Percentiles rank a stretch among this genome's conserved stretches.
Conservation (phyloP, 2,329 filamentous ascomycete genomes). For the Pyricularia sp. region DNA sequence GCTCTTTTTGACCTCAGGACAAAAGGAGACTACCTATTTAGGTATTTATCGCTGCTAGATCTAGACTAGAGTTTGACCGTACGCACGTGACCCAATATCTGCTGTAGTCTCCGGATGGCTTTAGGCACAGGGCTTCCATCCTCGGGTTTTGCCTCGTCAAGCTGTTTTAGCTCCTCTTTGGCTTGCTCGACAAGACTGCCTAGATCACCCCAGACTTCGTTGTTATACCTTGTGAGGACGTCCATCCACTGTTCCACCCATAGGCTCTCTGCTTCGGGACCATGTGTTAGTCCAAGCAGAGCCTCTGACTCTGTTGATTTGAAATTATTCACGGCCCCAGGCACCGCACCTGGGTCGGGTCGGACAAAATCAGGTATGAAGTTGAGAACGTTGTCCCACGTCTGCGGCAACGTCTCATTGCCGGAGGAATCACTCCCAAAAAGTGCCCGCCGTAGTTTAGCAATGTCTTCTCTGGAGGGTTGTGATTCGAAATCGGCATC, state of each 20-base stretch:
- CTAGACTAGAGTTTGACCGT: background rate
- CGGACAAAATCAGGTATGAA: conserved; percentile 37
- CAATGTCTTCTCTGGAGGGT: conserved; percentile 17
- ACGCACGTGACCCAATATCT: conserved; percentile 29
- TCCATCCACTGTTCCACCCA: conserved; percentile 48
- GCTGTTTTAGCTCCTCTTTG: conserved; percentile 40
- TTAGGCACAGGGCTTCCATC: conserved; percentile 11
- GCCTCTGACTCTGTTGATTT: conserved; percentile 8
- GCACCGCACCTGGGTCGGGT: conserved; percentile 11
- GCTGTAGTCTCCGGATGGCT: conserved; percentile 27
- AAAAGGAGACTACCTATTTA: no score
- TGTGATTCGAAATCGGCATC: conserved; percentile 10
- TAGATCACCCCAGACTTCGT: conserved; percentile 62
- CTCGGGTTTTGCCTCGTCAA: conserved; percentile 19
- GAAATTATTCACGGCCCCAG: conserved; percentile 3
- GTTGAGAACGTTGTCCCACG: conserved; percentile 39
- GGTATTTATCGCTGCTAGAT: no score
- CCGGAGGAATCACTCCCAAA: conserved; percentile 20
- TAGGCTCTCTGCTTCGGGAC: conserved; percentile 24
- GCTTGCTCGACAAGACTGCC: conserved; percentile 46
- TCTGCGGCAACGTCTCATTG: conserved; percentile 9
- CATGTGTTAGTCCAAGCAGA: conserved; percentile 29
- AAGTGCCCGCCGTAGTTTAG: conserved; percentile 25
- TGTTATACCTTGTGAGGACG: conserved; percentile 47
- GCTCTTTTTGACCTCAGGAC: no score